Evolutionary conservation across 305 asterid species (phyloP).

Genomic region (Rubia balearica): DNA sequence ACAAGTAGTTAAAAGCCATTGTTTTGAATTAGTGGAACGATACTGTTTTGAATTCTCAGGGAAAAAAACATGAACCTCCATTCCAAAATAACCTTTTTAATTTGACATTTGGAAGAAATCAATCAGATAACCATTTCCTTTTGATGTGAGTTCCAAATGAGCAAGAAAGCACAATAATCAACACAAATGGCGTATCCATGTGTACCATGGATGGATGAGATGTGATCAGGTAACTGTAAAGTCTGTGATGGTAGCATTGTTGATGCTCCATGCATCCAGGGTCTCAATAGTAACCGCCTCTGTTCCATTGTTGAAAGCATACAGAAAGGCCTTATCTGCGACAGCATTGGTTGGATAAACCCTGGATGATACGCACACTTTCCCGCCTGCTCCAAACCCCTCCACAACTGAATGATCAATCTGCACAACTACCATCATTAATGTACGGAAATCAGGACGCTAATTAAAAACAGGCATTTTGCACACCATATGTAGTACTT

Average conservation of each 20-base stretch:
- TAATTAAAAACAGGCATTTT: too few relatives aligned
- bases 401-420: slow-evolving; percentile 47
- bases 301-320: slow-evolving; percentile 39
- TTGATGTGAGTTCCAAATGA: too few relatives aligned
- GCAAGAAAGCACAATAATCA: too few relatives aligned
- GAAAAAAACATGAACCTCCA: too few relatives aligned
- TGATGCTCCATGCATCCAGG: slow-evolving; percentile 37
- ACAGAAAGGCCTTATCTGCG: slow-evolving; percentile 23
- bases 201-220: background rate
- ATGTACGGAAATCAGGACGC: background rate
- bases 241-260: slow-evolving; percentile 4
- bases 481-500: background rate
- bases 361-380: slow-evolving; percentile 32
- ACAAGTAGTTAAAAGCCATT: too few relatives aligned
- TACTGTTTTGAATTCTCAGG: too few relatives aligned
- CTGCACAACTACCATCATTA: slow-evolving; percentile 13
- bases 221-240: too few relatives aligned
- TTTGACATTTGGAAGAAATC: too few relatives aligned
- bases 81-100: too few relatives aligned
- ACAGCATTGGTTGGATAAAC: slow-evolving; percentile 33
- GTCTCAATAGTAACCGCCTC: slow-evolving; percentile 27
- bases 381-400: slow-evolving; percentile 37
- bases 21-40: too few relatives aligned
- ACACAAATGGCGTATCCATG: too few relatives aligned
- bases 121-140: too few relatives aligned